These are phyloP conservation scores for Triangularia verruculosa DNA, from an alignment of 2,329 filamentous ascomycete species.

Conservation along the genomic window DNA sequence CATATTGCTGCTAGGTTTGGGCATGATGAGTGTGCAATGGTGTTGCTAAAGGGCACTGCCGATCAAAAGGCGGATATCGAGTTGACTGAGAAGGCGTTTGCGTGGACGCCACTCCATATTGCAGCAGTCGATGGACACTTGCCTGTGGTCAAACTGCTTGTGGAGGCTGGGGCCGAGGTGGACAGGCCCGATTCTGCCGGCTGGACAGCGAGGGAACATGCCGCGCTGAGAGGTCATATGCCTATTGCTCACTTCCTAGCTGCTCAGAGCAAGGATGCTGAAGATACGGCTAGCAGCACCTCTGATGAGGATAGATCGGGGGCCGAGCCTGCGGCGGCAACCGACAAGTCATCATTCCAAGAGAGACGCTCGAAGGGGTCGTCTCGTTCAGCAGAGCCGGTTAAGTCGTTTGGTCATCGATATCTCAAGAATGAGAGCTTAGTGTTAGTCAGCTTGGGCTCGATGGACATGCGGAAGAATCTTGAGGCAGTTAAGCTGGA, in stretches of 20 bases:
- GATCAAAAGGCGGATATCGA: slow-evolving; percentile 74
- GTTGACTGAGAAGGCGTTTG: slow-evolving; percentile 76
- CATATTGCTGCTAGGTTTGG: slow-evolving; percentile 90
- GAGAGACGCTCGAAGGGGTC: slow-evolving; percentile 53
- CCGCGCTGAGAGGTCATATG: slow-evolving; percentile 83
- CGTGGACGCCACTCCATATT: slow-evolving; percentile 94
- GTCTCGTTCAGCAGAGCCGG: slow-evolving; percentile 64
- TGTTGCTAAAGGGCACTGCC: slow-evolving; percentile 67
- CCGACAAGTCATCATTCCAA: slow-evolving; percentile 59
- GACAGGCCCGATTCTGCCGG: slow-evolving; percentile 78
- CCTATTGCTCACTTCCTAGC: slow-evolving; percentile 66
- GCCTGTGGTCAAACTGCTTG: slow-evolving; percentile 69
- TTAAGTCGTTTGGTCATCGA: slow-evolving; percentile 94
- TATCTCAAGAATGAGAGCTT: slow-evolving; percentile 88
- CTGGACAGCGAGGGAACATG: slow-evolving; percentile 93
- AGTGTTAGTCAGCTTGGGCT: slow-evolving; percentile 87
- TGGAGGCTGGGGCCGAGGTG: slow-evolving; percentile 74
- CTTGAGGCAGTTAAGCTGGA: slow-evolving; percentile 81
- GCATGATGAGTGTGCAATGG: slow-evolving; percentile 73
- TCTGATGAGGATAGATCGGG: slow-evolving; percentile 28
- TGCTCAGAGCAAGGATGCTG: slow-evolving; percentile 38
- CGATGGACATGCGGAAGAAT: slow-evolving; percentile 87
- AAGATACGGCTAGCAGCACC: slow-evolving; percentile 32
- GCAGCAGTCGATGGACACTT: slow-evolving; percentile 86
- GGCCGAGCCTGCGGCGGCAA: slow-evolving; percentile 39